Conservation (phyloP, 768 basidiomycete species). For the Scleroderma bovista region DNA sequence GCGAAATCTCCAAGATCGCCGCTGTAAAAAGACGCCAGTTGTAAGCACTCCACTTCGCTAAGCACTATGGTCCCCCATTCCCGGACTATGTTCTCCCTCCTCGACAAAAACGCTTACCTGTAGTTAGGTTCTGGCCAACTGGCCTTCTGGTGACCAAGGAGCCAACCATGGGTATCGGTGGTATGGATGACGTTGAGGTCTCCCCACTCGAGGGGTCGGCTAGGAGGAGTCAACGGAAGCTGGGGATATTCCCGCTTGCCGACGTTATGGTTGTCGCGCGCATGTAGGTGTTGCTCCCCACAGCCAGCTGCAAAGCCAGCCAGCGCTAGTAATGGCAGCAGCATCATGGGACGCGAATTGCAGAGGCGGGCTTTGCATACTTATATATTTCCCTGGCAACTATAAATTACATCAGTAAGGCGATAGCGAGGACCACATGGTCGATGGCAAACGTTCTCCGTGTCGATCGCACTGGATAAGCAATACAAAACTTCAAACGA, state of each 20-base stretch:
- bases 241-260: slow-evolving; percentile 36
- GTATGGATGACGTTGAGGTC: slow-evolving; percentile 86
- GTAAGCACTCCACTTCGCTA: background rate
- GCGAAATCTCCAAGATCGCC: slow-evolving; percentile 78
- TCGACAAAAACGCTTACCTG: slow-evolving; percentile 32
- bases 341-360: slow-evolving; percentile 1
- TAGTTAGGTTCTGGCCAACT: slow-evolving; percentile 75
- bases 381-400: no score
- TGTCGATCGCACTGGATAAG: no score
- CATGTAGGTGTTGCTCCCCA: slow-evolving; percentile 10
- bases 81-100: background rate
- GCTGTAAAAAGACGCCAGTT: slow-evolving; percentile 15
- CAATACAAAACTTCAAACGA: no score
- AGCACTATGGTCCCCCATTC: background rate
- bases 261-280: slow-evolving; percentile 29
- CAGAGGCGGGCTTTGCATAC: no score
- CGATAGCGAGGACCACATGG: no score
- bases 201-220: slow-evolving; percentile 73
- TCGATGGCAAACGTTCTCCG: no score
- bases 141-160: slow-evolving; percentile 77
- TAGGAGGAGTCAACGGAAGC: slow-evolving; percentile 47
- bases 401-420: no score
- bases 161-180: slow-evolving; percentile 79
- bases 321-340: slow-evolving; percentile 13
- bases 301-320: slow-evolving; percentile 18